These are phyloP conservation scores for Perkinsela sp. DNA, from an alignment of 208 protist species.

Conservation along the genomic window DNA sequence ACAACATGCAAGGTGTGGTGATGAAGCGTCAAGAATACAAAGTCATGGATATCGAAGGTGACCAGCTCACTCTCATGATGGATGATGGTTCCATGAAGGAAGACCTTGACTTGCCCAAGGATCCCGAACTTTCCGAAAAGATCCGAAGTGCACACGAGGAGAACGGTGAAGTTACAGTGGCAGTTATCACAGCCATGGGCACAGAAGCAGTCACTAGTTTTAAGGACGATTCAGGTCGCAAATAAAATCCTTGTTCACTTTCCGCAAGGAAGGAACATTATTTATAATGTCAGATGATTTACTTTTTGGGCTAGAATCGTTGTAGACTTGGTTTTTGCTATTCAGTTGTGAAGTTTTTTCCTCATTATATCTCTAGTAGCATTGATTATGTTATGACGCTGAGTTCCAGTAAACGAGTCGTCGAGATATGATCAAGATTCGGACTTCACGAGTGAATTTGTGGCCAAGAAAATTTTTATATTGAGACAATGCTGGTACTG, in stretches of 20 bases:
- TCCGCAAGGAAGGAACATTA: too few relatives aligned
- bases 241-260: not conserved
- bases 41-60: conserved; percentile 67
- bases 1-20: conserved; percentile 84
- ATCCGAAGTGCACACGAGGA: conserved; percentile 67
- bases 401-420: too few relatives aligned
- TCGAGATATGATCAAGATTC: too few relatives aligned
- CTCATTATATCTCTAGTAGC: too few relatives aligned
- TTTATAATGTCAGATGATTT: too few relatives aligned
- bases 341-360: too few relatives aligned
- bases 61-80: conserved; percentile 67
- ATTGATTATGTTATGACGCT: too few relatives aligned
- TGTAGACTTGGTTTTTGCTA: too few relatives aligned
- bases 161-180: conserved; percentile 72
- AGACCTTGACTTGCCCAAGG: conserved; percentile 74
- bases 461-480: too few relatives aligned
- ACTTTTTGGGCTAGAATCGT: too few relatives aligned
- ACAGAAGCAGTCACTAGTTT: conserved; percentile 68
- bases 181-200: conserved; percentile 74
- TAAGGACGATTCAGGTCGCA: conserved; percentile 38
- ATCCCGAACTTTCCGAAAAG: conserved; percentile 48
- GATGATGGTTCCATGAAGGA: conserved; percentile 72
- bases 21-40: conserved; percentile 78
- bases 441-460: too few relatives aligned
- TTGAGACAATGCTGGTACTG: too few relatives aligned